Evolutionary conservation across 2,329 filamentous ascomycete species (phyloP).

Genomic region (Fusarium oxysporum): DNA sequence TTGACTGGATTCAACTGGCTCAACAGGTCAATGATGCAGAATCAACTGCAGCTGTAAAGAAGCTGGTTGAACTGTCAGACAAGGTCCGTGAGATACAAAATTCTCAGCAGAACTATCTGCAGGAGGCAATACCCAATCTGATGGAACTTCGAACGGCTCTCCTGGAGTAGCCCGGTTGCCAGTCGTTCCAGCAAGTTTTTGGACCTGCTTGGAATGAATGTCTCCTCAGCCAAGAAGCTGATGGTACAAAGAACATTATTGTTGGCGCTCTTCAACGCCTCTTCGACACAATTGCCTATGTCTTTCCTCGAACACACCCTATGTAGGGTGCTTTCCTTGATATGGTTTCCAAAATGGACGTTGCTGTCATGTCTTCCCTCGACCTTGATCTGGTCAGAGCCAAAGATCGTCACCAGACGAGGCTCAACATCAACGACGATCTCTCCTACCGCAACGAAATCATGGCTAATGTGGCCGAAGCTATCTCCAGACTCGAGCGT

Average conservation of each 20-base stretch:
- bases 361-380: not conserved
- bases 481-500: not conserved
- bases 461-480: not conserved
- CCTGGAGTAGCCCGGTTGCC: not conserved
- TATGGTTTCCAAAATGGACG: not conserved
- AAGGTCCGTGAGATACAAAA: not conserved
- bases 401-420: not conserved
- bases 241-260: constrained; percentile 1
- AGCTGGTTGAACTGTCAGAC: not conserved
- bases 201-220: not conserved
- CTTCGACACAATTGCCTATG: not conserved
- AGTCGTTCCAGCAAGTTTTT: not conserved
- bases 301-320: not conserved
- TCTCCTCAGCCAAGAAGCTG: not conserved
- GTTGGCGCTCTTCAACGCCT: constrained; percentile 7
- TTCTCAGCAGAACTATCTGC: not conserved
- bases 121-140: not conserved
- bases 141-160: not conserved
- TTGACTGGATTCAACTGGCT: not conserved
- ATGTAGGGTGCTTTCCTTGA: not conserved
- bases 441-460: not conserved
- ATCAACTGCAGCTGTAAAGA: not conserved
- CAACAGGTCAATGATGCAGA: not conserved
- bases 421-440: not conserved
- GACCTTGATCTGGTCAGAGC: not conserved